A percentile compares a stretch with the other conserved stretches of the same genome.
Evolutionary conservation across 805 yeast genomes (phyloP).

Genomic region (Candida berthetii): DNA sequence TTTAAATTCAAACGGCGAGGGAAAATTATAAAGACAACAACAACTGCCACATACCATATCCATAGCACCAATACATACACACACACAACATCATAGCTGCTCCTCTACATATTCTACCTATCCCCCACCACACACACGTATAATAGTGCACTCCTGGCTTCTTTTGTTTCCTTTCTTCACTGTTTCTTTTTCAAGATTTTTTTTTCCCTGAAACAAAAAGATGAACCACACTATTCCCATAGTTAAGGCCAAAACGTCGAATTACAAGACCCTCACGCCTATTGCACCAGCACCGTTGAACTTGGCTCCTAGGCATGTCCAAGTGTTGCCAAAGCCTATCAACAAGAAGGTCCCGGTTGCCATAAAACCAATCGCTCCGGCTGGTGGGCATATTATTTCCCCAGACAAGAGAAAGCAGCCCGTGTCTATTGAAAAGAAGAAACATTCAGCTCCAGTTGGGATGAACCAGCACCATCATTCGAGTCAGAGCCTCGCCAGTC

Average conservation of each 20-base stretch:
- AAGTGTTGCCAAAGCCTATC: constrained; percentile 13
- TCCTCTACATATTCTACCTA: too few relatives aligned
- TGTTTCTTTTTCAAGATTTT: too few relatives aligned
- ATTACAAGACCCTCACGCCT: constrained; percentile 2
- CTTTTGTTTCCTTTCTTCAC: too few relatives aligned
- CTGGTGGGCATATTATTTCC: not conserved
- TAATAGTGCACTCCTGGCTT: too few relatives aligned
- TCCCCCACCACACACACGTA: too few relatives aligned
- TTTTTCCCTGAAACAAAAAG: not conserved
- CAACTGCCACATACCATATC: too few relatives aligned
- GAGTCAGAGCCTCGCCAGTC: not conserved
- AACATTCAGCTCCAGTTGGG: too few relatives aligned
- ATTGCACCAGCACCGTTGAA: constrained; percentile 12
- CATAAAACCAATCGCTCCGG: constrained; percentile 36
- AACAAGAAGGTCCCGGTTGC: not conserved
- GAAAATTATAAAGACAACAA: too few relatives aligned
- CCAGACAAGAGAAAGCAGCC: not conserved
- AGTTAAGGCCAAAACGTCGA: not conserved
- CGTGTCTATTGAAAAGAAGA: not conserved
- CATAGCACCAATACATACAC: too few relatives aligned
- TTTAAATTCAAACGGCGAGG: not conserved
- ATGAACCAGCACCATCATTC: not conserved
- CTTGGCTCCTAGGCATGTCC: constrained; percentile 14
- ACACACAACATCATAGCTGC: too few relatives aligned
- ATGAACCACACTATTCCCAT: constrained; percentile 1